Evolutionary conservation across 2,329 filamentous ascomycete genomes (phyloP), one percentile per base, ranked within the genome.

Genomic region (Orbilia brochopaga): DNA sequence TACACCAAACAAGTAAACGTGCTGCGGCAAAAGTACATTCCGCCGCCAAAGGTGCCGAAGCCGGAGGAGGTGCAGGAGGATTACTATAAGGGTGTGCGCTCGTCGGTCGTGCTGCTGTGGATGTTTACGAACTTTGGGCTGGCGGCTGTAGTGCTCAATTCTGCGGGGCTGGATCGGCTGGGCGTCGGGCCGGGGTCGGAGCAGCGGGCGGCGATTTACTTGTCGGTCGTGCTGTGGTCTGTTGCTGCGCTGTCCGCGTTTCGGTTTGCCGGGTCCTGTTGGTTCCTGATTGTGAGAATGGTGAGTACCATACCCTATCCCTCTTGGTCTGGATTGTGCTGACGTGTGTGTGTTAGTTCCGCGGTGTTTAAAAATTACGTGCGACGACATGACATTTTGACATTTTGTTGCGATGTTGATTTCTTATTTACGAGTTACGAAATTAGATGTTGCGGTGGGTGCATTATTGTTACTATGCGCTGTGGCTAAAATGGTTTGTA

Each of bases 51-150:
- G 17, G 66, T 73, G 1, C 75, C 81, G 1, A 82, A 82, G n/a
- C 80, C 85, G 10, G 78, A 81, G 48, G 92, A 97, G 78, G 91
- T 90, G 78, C 93, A 99, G 80, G 91, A 97, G 83, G 94, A 99
- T 79, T 99, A 97, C 81, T 99, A 99, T 85, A 92, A 92, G 77
- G 94, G 92, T 75, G 96, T 99, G 79, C 87, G 94, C 74, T 95
- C 90, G 19, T 87, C 91, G 27, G 92, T 97, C 75, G 94, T 99
- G 30, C 83, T 97, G 56, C 87, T 90, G 75, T 99, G 94, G 94
- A 96, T 99, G 85, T 91, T 97, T 77, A 92, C 88, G 78, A 99
- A 99, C 80, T 90, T 99, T 79, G 92, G 87, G 0, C 86, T 99
- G 4, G 87, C 87, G 0, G 93, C 93, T 0, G 84, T 95, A 1